Evolutionary conservation across 257 asterid species (phyloP), one percentile per base, ranked within the genome.

Genomic region (Solanum raphanifolium): DNA sequence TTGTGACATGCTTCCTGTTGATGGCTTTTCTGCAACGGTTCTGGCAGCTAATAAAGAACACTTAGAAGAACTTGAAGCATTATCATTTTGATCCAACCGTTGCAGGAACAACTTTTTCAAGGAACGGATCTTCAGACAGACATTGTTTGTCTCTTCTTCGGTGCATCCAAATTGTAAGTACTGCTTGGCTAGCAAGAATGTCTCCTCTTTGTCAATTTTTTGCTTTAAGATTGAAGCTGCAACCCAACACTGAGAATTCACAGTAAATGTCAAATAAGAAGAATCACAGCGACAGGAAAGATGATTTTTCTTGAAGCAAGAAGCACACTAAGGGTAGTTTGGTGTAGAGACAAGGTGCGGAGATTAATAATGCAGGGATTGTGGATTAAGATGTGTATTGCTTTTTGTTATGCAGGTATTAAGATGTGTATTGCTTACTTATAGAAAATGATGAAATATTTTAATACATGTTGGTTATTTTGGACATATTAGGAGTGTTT

Each of bases 181-280:
- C 83, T 87, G 72, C 48, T 87, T 92, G 48, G 92, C 91, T 74
- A 85, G 89, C 68, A 16, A 65, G 21, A 92, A 90, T 8, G 90
- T 86, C 21, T 87, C 87, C 87, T 83, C 82, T 82, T 76, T 88
- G 76, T 91, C 91, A 32, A 91, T 38, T 20, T 89, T 90, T 39
- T 84, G 85, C 88, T 89, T 89, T 86, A 89, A 89, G 55, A 92
- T 86, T 66, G 90, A 89, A 83, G 94, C 91, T 79, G 92, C 90
- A 71, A 84, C 85, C 94, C 93, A 90, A 91, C 91, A 92, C 94
- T 92, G 92, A 86, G 29, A 43, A 84, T 79, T 43, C 65, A 88
- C 82, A 86, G 86, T 62, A 75, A 52, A 86, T 16, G 35, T 89
- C 86, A 81, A 73, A 79, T 74, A 72, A 73, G 60, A 48, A 86